Conservation (phyloP, 202 grass and related monocot species). For the Schoenoplectus tabernaemontani region DNA sequence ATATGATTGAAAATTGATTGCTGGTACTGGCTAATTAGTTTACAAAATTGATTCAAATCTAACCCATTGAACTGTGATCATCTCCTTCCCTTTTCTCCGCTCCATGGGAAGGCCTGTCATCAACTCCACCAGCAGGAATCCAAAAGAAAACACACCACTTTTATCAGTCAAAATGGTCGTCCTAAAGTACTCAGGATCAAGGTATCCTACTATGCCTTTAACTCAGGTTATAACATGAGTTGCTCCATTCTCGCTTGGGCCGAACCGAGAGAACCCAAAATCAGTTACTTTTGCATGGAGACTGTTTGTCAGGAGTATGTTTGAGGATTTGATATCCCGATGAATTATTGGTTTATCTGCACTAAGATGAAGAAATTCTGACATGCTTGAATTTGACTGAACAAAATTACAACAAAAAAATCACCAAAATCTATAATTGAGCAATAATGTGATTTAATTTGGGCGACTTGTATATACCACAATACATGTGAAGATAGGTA, state of each 20-base stretch:
- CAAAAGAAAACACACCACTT: constrained; percentile 89
- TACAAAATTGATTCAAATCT: constrained; percentile 16
- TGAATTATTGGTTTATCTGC: constrained; percentile 90
- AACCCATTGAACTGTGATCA: constrained; percentile 74
- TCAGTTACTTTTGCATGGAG: constrained; percentile 82
- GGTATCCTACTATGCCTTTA: constrained; percentile 86
- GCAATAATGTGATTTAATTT: not conserved
- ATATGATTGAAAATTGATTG: not conserved
- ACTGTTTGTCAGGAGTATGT: constrained; percentile 69
- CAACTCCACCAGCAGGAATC: constrained; percentile 74
- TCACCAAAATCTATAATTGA: not conserved
- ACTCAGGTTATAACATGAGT: constrained; percentile 80
- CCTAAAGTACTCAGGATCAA: constrained; percentile 83
- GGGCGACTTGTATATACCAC: constrained; percentile 33
- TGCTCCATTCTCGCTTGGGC: constrained; percentile 34
- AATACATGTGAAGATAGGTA: constrained; percentile 96
- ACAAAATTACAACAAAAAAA: not conserved
- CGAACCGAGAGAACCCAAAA: constrained; percentile 75
- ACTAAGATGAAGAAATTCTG: not conserved
- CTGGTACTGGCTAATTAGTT: not conserved
- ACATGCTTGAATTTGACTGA: not conserved
- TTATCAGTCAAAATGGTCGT: constrained; percentile 74
- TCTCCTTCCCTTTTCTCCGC: constrained; percentile 43
- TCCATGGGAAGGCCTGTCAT: constrained; percentile 71
- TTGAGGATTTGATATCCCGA: constrained; percentile 92